Evolutionary conservation across 768 basidiomycete genomes (phyloP), one percentile per base, ranked within the genome.

Genomic region (Termitomyces sp.): DNA sequence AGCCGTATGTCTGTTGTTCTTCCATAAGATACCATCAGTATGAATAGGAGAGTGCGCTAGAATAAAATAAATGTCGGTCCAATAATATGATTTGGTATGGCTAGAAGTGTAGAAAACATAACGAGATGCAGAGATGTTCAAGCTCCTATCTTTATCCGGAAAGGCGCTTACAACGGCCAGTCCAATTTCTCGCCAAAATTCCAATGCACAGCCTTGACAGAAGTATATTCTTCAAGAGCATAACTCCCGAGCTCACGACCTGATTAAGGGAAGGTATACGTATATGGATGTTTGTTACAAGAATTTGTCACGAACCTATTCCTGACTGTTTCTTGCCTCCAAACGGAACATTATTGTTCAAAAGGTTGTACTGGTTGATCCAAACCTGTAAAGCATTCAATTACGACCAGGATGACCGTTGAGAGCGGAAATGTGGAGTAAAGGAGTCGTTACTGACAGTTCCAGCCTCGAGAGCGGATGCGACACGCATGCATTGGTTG

Each of bases 271-370:
- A 8, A 27, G 11, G 27, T 45, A 54, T 19, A 9, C 1, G n/a
- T 27, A 8, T 21, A 21, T 25, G 5, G 10, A 50, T 10, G 21
- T 41, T 52, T 41, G 7, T 42, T 58, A 21, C 25, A 44, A 40
- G 23, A 55, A 29, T 17, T 4, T 42, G 12, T 5, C n/a, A 72
- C 81, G 57, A 63, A 89, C 90, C 88, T 65, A 91, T 86, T 52
- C 94, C 94, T 42, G 89, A 91, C 69, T 92, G 89, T 73, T 95
- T 96, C 77, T 90, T 96, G 23, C 95, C 96, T 37, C 96, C 95
- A 66, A 98, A 98, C 1, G 96, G 96, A 44, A 94, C 87, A 58
- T 95, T 92, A 69, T 91, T 92, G 73, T 83, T 82, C 55, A 96
- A 70, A 12, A 89, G 41, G 66, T 88, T 90, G 73, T 94, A 95